Evolutionary conservation across 192 early-diverging fungal genomes (phyloP).

Genomic region (Coemansia pectinata): DNA sequence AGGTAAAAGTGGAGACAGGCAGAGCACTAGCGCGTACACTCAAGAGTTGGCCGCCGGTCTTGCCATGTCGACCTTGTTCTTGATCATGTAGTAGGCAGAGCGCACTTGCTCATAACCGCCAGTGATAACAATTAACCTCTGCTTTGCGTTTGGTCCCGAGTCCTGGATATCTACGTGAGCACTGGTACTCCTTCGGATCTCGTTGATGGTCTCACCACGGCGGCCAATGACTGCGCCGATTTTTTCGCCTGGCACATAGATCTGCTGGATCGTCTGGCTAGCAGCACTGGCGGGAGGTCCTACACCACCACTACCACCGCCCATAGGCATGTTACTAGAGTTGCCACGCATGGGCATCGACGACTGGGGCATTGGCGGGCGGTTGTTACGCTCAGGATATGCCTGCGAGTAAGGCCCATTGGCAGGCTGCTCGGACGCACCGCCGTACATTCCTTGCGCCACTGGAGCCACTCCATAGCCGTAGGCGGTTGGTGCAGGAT

Average conservation of each 20-base stretch:
- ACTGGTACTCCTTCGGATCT: slow-evolving; percentile 40
- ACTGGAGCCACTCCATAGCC: slow-evolving; percentile 31
- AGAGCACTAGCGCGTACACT: background rate
- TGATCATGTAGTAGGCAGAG: slow-evolving; percentile 48
- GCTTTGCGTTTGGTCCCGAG: slow-evolving; percentile 41
- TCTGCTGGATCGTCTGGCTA: slow-evolving; percentile 52
- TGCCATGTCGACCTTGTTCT: slow-evolving; percentile 39
- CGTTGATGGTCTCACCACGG: slow-evolving; percentile 53
- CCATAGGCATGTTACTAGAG: background rate
- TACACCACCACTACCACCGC: background rate
- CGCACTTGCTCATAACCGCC: slow-evolving; percentile 53
- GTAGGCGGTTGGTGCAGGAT: slow-evolving; percentile 27
- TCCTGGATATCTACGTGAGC: slow-evolving; percentile 54
- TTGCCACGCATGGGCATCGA: slow-evolving; percentile 12
- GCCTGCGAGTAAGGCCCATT: slow-evolving; percentile 11
- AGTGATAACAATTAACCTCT: slow-evolving; percentile 47
- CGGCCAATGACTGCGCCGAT: slow-evolving; percentile 53
- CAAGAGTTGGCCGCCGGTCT: slow-evolving; percentile 24
- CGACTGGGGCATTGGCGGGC: slow-evolving; percentile 25
- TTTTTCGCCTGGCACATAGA: slow-evolving; percentile 48
- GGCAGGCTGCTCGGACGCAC: slow-evolving; percentile 15
- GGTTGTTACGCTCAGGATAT: slow-evolving; percentile 15
- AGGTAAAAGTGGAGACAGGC: background rate
- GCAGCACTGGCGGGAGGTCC: slow-evolving; percentile 9
- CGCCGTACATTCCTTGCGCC: slow-evolving; percentile 26